Percentiles rank a stretch among this genome's conserved stretches.
phyloP scores from a whole-genome alignment of 1,139 yeast genomes.

The Hansenula anomala region DNA sequence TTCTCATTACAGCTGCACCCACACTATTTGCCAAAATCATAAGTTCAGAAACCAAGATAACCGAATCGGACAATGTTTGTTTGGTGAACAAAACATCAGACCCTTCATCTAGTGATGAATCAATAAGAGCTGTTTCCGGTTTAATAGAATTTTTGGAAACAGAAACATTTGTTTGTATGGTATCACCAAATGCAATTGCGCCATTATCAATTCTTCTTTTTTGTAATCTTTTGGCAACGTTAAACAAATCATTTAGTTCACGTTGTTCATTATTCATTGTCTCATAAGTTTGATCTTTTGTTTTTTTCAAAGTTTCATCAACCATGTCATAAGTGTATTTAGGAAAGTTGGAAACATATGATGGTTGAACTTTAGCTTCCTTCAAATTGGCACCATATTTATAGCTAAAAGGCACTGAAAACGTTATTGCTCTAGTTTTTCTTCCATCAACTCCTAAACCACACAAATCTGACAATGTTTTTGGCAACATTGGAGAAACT shows the following conservation, averaged over 20 bases:
- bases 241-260: constrained; percentile 32
- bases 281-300: background rate
- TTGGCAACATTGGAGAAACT: constrained; percentile 69
- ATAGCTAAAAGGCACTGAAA: constrained; percentile 35
- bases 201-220: constrained; percentile 26
- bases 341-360: constrained; percentile 38
- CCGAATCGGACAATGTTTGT: constrained; percentile 34
- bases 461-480: constrained; percentile 42
- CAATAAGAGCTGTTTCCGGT: constrained; percentile 11
- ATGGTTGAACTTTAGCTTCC: constrained; percentile 30
- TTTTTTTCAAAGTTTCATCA: constrained; percentile 31
- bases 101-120: constrained; percentile 11
- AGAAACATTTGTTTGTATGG: constrained; percentile 20
- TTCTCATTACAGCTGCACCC: constrained; percentile 47
- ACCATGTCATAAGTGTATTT: constrained; percentile 47
- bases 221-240: constrained; percentile 30
- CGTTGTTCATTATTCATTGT: constrained; percentile 12
- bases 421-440: constrained; percentile 45
- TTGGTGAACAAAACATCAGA: constrained; percentile 20
- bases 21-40: constrained; percentile 76
- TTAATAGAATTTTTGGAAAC: constrained; percentile 7
- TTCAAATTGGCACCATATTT: constrained; percentile 23
- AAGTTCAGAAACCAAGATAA: constrained; percentile 65
- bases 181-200: constrained; percentile 33
- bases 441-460: constrained; percentile 51